These are phyloP conservation scores for Rubia yunnanensis DNA, from an alignment of 257 asterid species.

Conservation along the genomic window DNA sequence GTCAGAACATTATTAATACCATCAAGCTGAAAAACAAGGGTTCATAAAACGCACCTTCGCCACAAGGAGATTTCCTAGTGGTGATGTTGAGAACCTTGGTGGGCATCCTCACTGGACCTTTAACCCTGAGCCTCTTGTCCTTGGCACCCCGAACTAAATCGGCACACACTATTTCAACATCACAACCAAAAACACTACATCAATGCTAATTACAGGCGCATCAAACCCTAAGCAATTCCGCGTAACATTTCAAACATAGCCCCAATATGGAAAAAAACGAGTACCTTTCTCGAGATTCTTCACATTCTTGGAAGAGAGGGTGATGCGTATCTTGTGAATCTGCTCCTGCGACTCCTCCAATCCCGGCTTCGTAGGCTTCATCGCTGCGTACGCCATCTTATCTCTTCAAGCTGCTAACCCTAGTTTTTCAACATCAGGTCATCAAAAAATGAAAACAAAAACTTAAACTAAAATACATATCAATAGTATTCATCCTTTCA, in stretches of 20 bases:
- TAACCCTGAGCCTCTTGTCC: constrained; percentile 66
- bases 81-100: constrained; percentile 70
- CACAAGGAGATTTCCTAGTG: constrained; percentile 79
- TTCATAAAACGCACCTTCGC: constrained; percentile 59
- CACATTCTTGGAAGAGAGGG: constrained; percentile 40
- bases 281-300: constrained; percentile 37
- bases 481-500: no score
- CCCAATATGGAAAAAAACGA: no score
- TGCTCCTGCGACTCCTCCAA: constrained; percentile 36
- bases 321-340: constrained; percentile 40
- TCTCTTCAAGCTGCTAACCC: not conserved
- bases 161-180: constrained; percentile 43
- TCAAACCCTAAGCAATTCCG: not conserved
- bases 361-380: constrained; percentile 35
- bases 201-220: not conserved
- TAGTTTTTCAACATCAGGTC: no score
- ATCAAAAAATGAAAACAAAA: no score
- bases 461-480: no score
- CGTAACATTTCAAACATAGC: not conserved
- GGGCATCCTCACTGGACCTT: constrained; percentile 85
- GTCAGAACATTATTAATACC: no score
- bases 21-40: no score
- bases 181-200: not conserved
- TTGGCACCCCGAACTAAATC: constrained; percentile 79
- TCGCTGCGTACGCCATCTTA: constrained; percentile 34